Base-by-base conservation (phyloP, 805 yeast species). In the Wickerhamomyces tratensis region DNA sequence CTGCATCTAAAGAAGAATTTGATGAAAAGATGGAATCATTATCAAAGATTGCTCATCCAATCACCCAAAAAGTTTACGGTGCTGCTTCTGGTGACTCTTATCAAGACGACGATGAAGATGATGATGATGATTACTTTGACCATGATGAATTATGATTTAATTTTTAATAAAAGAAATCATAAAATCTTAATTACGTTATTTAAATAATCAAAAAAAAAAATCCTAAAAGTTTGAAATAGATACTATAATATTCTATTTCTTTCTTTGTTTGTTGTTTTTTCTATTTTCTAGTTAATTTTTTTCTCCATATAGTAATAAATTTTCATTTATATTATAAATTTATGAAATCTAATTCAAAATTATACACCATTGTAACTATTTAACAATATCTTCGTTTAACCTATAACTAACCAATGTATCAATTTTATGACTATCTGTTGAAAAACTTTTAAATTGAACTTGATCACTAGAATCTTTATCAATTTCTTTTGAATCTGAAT, bases 1-100 rank as follows among this genome's bases (percentile, higher is more conserved):
- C 85, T 48, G 97, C 97, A 38, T 76, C 95, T 41, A 76, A 83
- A 57, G 97, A 89, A 67, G 98, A 93, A 59, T 83, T 85, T 54
- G 94, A 86, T 44, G 97, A 88, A 65, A 94, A 88, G 69, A 86
- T 78, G 68, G 89, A 84, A 56, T 69, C 83, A 59, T 76, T 91
- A 64, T 76, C 82, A 49, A 76, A 83, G 55, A 69, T 83, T 57
- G 95, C 96, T 39, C 81, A 82, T 65, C 97, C 98, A 64, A 89
- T 93, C 58, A 86, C 96, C 41, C 75, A 91, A 50, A 93, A 91
- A 72, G 68, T 91, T 44, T 84, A 83, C 64, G 80, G 74, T 46
- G 77, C 73, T 45, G 77, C 72, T 39, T 72, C 64, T 45, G 74
- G 66, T 41, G 71, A 56, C 38, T 74, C 66, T 37, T 71, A 56